A percentile compares a stretch with the other conserved stretches of the same genome.
Evolutionary conservation across 225 moss, liverwort and hornwort genomes (phyloP).

Genomic region (Lunularia cruciata): DNA sequence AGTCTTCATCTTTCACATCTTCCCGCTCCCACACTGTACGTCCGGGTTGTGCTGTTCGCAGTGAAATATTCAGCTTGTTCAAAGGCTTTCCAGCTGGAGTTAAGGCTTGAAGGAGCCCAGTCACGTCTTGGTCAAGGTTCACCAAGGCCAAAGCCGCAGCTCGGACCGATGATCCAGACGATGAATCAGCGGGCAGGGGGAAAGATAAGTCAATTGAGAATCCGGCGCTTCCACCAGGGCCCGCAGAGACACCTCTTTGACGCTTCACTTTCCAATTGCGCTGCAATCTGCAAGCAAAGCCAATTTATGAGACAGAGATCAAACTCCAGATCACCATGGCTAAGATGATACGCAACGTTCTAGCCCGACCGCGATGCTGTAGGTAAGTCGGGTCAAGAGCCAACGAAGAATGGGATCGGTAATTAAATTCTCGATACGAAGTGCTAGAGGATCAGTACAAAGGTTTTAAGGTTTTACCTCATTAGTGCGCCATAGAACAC

Average conservation of each 20-base stretch:
- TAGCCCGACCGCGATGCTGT: too few relatives aligned
- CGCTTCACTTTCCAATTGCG: conserved; percentile 99
- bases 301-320: neutral
- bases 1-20: conserved; percentile 38
- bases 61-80: conserved; percentile 66
- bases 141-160: conserved; percentile 45
- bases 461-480: conserved; percentile 51
- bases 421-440: too few relatives aligned
- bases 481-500: conserved; percentile 98
- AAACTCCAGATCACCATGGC: too few relatives aligned
- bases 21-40: conserved; percentile 40
- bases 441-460: neutral
- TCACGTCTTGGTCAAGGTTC: conserved; percentile 78
- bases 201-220: conserved; percentile 77
- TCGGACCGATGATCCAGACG: conserved; percentile 61
- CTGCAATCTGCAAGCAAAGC: conserved; percentile 61
- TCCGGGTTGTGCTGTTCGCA: conserved; percentile 49
- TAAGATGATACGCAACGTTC: too few relatives aligned
- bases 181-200: conserved; percentile 43
- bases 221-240: conserved; percentile 92
- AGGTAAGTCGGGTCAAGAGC: too few relatives aligned
- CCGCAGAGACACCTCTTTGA: conserved; percentile 87
- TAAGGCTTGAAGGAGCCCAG: conserved; percentile 68
- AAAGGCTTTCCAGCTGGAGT: conserved; percentile 61
- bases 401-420: too few relatives aligned